These are phyloP conservation scores for Ophiostoma sp. DNA, from an alignment of 2,329 filamentous ascomycete genomes.

Conservation along the genomic window DNA sequence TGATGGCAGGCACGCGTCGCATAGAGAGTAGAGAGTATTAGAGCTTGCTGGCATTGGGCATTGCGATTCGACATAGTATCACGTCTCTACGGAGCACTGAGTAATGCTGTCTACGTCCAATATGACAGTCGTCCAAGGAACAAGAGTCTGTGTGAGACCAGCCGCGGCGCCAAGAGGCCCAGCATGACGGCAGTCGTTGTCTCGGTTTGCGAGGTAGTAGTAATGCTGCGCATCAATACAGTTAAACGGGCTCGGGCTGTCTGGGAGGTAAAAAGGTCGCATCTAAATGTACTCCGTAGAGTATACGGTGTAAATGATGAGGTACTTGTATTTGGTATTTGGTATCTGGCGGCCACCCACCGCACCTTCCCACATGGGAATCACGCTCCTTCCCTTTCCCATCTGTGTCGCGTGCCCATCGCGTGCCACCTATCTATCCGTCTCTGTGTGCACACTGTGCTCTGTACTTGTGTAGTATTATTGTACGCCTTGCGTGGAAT, in stretches of 20 bases:
- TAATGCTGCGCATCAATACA: not conserved
- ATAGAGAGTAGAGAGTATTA: not conserved
- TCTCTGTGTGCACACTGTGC: too few species aligned
- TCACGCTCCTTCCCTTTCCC: constrained; percentile 1
- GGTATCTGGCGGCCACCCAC: not conserved
- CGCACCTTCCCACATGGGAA: constrained; percentile 5
- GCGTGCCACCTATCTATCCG: not conserved
- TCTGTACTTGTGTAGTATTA: too few species aligned
- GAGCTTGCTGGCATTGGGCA: too few species aligned
- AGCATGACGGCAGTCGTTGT: not conserved
- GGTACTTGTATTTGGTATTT: not conserved
- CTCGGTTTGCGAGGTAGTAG: not conserved
- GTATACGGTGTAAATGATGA: not conserved
- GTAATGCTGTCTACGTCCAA: not conserved
- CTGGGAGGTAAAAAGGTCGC: not conserved
- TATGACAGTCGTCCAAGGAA: not conserved
- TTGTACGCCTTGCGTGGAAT: too few species aligned
- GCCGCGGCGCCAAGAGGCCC: not conserved
- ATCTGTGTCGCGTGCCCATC: constrained; percentile 9
- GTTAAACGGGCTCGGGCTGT: not conserved
- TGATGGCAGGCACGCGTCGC: not conserved
- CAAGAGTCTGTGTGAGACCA: not conserved
- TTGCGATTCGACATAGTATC: not conserved
- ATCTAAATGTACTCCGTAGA: not conserved
- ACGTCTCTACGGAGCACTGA: not conserved